These are phyloP conservation scores for Dendrobium huoshanense DNA, from an alignment of 106 monocot genomes.

Conservation along the genomic window DNA sequence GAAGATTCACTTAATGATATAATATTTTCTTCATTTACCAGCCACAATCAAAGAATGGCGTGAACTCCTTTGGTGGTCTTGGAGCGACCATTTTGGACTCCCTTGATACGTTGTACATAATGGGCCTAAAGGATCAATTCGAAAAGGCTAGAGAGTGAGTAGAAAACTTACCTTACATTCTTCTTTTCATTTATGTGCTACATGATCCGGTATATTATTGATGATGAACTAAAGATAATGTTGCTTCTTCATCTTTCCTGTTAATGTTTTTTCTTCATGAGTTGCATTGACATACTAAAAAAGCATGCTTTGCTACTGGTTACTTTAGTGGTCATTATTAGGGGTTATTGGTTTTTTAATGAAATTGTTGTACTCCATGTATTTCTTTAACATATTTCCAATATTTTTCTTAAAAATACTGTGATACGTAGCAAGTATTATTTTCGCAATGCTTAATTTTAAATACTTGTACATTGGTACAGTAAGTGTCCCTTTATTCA, in stretches of 20 bases:
- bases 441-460: not conserved
- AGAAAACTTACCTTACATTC: not conserved
- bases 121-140: constrained; percentile 57
- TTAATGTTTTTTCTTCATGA: not conserved
- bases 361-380: not conserved
- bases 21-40: constrained; percentile 19
- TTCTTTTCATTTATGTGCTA: not conserved
- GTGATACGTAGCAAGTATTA: not conserved
- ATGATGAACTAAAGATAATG: not conserved
- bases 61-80: constrained; percentile 63
- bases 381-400: not conserved
- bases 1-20: constrained; percentile 2
- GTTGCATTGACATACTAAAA: not conserved
- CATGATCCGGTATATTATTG: not conserved
- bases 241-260: not conserved
- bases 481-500: not conserved
- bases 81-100: constrained; percentile 64
- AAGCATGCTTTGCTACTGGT: not conserved
- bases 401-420: no score
- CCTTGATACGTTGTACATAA: constrained; percentile 68
- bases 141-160: constrained; percentile 68
- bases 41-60: constrained; percentile 55
- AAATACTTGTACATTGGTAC: not conserved
- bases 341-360: no score
- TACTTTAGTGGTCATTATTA: not conserved